Conservation (phyloP, 2,329 filamentous ascomycete genomes). For the Fusarium anthophilum region DNA sequence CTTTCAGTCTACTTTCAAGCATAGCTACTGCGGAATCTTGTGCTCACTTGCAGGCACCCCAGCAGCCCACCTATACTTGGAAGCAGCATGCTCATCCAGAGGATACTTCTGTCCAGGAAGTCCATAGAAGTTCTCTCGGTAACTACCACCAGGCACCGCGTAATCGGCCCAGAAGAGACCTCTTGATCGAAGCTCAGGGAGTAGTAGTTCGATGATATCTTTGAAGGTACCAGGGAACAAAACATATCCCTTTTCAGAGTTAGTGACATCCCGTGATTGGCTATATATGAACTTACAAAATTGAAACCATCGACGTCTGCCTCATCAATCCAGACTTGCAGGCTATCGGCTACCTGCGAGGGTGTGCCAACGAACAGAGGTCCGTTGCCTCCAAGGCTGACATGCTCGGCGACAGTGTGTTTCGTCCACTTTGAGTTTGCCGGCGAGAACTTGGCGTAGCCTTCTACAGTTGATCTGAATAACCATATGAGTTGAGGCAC, state of each 20-base stretch:
- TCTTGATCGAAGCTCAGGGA: slow-evolving; percentile 69
- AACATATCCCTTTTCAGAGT: slow-evolving; percentile 62
- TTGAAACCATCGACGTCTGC: slow-evolving; percentile 81
- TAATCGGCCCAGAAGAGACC: slow-evolving; percentile 67
- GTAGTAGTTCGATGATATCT: slow-evolving; percentile 71
- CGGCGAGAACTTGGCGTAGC: slow-evolving; percentile 64
- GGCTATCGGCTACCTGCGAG: slow-evolving; percentile 70
- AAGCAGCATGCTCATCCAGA: slow-evolving; percentile 61
- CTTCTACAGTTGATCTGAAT: slow-evolving; percentile 62
- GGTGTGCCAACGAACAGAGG: slow-evolving; percentile 72
- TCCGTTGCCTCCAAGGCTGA: slow-evolving; percentile 74
- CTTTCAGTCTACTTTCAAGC: fast-evolving
- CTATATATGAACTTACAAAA: slow-evolving; percentile 59
- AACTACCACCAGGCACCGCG: slow-evolving; percentile 65
- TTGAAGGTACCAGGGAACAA: slow-evolving; percentile 74
- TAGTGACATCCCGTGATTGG: neutral
- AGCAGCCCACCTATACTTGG: slow-evolving; percentile 55
- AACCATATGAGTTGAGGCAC: neutral
- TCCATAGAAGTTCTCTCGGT: slow-evolving; percentile 68
- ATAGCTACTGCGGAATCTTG: slow-evolving; percentile 21
- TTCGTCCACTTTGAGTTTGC: slow-evolving; percentile 77
- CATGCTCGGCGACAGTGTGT: slow-evolving; percentile 72
- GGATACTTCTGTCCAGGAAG: slow-evolving; percentile 60
- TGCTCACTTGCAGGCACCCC: slow-evolving; percentile 37
- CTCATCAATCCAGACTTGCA: slow-evolving; percentile 74